Evolutionary conservation across 2,329 filamentous ascomycete genomes (phyloP), one percentile per base, ranked within the genome.

Genomic region (Ophiostoma tasmaniense): DNA sequence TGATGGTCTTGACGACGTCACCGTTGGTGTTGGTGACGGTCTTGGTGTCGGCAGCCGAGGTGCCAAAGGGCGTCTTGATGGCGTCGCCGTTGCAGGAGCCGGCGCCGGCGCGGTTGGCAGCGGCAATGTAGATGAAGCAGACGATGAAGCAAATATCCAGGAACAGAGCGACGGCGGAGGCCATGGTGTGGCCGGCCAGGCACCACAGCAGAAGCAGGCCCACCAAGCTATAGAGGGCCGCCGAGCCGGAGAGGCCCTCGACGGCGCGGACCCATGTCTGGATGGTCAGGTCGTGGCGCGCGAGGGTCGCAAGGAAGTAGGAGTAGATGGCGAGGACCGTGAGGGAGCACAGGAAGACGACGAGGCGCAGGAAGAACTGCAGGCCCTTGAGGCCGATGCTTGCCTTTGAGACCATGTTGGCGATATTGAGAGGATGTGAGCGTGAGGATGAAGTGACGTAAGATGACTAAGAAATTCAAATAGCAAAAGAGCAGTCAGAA

Each of bases 91-190:
- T 76, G 81, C 93, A 97, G 66, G 80, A 84, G 71, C 83, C 79
- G 0, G 87, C 86, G 50, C 93, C 93, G 69, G 85, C 79, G 50
- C 90, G 85, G 70, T 91, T 93, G 72, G 91, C 83, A 66, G 89
- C 82, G 0, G 93, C 92, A 70, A 97, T 86, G 75, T 93, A 96
- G 75, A 96, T 86, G 81, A 95, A 95, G 70, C 83, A 87, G 55
- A 85, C 91, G 67, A 87, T 80, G 78, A 97, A 96, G 74, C 85
- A 85, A 67, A 95, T 74, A 75, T 97, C 92, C 65, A 97, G 82
- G 30, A 93, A 71, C 72, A 96, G 86, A 72, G 86, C 90, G 68
- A 95, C 72, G 75, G 89, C 83, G 3, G 90, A 90, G 70, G 93
- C 89, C 77, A 94, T 82, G 4, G 84, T 82, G 71, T 90, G 84